These are phyloP conservation scores for Coemansia sp. DNA, from an alignment of 192 early-diverging fungal species.

Conservation along the genomic window DNA sequence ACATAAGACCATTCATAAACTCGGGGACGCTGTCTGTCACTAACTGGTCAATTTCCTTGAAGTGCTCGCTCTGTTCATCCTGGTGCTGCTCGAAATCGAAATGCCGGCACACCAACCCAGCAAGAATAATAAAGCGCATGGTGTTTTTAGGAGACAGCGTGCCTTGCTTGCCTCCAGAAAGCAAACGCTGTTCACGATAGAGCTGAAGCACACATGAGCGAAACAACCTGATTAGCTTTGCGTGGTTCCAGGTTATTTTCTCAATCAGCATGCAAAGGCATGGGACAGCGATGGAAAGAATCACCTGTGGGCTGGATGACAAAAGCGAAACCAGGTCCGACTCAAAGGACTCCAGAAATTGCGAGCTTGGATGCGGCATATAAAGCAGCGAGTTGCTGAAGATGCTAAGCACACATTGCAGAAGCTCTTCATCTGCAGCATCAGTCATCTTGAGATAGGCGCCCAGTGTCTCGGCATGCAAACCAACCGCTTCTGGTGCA, in stretches of 20 bases:
- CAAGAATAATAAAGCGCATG: conserved; percentile 73
- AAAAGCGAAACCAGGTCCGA: conserved; percentile 60
- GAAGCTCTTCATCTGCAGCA: conserved; percentile 53
- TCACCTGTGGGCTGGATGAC: conserved; percentile 58
- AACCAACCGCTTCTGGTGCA: conserved; percentile 55
- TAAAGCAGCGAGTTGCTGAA: conserved; percentile 53
- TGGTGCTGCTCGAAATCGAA: conserved; percentile 77
- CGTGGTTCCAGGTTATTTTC: conserved; percentile 57
- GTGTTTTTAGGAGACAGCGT: conserved; percentile 47
- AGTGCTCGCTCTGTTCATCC: conserved; percentile 30
- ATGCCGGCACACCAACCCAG: conserved; percentile 68
- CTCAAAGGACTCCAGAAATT: conserved; percentile 61
- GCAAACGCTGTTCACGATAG: conserved; percentile 43
- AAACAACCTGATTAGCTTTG: conserved; percentile 57
- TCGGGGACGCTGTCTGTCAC: conserved; percentile 20
- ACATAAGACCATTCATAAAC: conserved; percentile 43
- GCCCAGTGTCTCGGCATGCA: conserved; percentile 54
- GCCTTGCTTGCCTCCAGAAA: conserved; percentile 21
- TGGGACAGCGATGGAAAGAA: conserved; percentile 66
- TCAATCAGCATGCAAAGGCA: conserved; percentile 72
- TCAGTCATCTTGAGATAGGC: conserved; percentile 58
- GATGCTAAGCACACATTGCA: conserved; percentile 57
- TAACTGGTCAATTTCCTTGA: conserved; percentile 44
- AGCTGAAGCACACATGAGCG: conserved; percentile 58
- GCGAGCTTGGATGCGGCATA: conserved; percentile 56